These are phyloP conservation scores for Acaromyces ingoldii DNA, from an alignment of 1,284 basidiomycete genomes.

Conservation along the genomic window DNA sequence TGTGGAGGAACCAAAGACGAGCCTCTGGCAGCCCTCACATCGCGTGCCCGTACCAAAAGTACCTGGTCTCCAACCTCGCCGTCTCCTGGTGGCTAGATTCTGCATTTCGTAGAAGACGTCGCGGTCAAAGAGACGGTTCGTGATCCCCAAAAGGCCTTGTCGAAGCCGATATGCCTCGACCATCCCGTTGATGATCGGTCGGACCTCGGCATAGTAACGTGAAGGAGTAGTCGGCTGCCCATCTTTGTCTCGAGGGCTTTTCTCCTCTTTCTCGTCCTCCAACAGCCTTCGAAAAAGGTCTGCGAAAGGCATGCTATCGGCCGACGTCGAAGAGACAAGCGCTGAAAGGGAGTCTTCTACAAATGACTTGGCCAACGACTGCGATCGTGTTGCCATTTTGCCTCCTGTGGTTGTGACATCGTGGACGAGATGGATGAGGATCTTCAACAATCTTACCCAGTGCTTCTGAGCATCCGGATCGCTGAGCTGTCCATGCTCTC, in stretches of 20 bases:
- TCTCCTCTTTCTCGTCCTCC: constrained; percentile 52
- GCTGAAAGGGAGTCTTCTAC: constrained; percentile 80
- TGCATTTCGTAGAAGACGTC: constrained; percentile 75
- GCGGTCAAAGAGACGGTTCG: constrained; percentile 73
- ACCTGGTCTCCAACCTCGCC: constrained; percentile 50
- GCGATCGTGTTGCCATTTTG: not conserved
- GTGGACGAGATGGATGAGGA: constrained; percentile 74
- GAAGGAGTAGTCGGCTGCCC: constrained; percentile 55
- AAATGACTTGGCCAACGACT: not conserved
- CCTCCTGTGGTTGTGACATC: not conserved
- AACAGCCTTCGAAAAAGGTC: constrained; percentile 83
- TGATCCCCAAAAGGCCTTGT: constrained; percentile 81
- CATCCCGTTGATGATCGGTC: constrained; percentile 85
- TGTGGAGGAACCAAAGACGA: not conserved
- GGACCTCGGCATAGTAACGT: constrained; percentile 73
- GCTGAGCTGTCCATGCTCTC: constrained; percentile 20
- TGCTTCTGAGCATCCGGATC: constrained; percentile 66
- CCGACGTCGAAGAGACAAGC: constrained; percentile 75
- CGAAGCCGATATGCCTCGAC: constrained; percentile 87
- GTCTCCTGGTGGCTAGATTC: constrained; percentile 46
- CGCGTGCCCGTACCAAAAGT: not conserved
- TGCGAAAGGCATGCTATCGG: constrained; percentile 81
- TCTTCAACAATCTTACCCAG: constrained; percentile 79
- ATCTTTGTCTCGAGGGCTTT: too few relatives aligned
- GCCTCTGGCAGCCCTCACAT: not conserved